These are phyloP conservation scores for Neurospora sp. DNA, from an alignment of 2,329 filamentous ascomycete species.

Conservation along the genomic window DNA sequence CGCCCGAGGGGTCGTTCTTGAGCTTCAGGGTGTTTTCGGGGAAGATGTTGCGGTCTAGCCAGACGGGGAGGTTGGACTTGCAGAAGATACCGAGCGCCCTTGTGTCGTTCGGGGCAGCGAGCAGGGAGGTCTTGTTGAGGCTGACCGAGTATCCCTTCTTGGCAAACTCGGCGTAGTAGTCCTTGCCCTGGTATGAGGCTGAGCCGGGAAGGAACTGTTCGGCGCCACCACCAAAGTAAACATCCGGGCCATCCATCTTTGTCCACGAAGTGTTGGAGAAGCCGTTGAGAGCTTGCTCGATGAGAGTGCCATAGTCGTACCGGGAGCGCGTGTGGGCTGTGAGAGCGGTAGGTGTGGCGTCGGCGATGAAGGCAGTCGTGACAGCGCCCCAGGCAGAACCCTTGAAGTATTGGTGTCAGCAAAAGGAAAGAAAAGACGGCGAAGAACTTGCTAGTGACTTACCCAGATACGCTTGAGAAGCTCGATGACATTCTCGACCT, in stretches of 20 bases:
- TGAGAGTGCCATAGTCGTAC: slow-evolving; percentile 57
- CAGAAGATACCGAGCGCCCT: slow-evolving; percentile 72
- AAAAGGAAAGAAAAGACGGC: too few species aligned
- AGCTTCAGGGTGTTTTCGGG: slow-evolving; percentile 55
- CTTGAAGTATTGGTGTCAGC: slow-evolving; percentile 15
- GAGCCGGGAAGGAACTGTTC: slow-evolving; percentile 66
- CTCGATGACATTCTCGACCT: slow-evolving; percentile 75
- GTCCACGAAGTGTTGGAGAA: slow-evolving; percentile 77
- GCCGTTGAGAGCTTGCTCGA: slow-evolving; percentile 69
- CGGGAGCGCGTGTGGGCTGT: slow-evolving; percentile 65
- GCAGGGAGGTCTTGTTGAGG: slow-evolving; percentile 64
- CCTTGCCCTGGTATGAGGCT: slow-evolving; percentile 56
- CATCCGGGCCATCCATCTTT: slow-evolving; percentile 62
- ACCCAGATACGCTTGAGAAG: slow-evolving; percentile 62
- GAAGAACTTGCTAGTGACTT: slow-evolving; percentile 27
- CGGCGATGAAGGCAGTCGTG: slow-evolving; percentile 71
- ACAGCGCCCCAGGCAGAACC: slow-evolving; percentile 55
- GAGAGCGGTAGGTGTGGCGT: slow-evolving; percentile 72
- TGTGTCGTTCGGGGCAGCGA: slow-evolving; percentile 44
- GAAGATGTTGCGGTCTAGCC: slow-evolving; percentile 80
- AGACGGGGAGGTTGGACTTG: slow-evolving; percentile 66
- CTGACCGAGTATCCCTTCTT: slow-evolving; percentile 64
- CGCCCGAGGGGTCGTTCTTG: slow-evolving; percentile 60
- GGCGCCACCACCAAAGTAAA: slow-evolving; percentile 73
- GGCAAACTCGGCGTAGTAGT: slow-evolving; percentile 72